These are phyloP conservation scores for Penicillium sp. DNA, from an alignment of 2,329 filamentous ascomycete species.

Conservation along the genomic window DNA sequence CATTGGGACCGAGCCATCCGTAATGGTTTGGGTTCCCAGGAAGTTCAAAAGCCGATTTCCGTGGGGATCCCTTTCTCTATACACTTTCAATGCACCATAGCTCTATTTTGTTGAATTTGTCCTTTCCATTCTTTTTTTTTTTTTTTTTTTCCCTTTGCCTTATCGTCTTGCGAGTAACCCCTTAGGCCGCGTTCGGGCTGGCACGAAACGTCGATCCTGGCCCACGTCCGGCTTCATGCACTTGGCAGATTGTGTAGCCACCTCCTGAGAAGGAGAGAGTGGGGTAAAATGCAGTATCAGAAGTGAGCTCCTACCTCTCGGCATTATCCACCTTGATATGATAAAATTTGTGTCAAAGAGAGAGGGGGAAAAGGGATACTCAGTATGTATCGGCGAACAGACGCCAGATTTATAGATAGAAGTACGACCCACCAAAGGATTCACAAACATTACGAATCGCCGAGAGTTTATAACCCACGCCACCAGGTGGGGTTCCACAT, in stretches of 20 bases:
- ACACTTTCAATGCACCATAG: neutral
- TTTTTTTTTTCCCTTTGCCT: neutral
- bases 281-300: neutral
- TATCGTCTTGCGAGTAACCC: neutral
- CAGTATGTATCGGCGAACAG: neutral
- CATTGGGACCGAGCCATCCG: neutral
- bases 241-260: neutral
- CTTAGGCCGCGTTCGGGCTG: constrained; percentile 1
- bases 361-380: neutral
- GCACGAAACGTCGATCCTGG: neutral
- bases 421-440: constrained; percentile 11
- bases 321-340: neutral
- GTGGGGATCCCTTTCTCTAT: neutral
- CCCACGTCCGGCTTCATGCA: neutral
- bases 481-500: constrained; percentile 7
- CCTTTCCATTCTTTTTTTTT: neutral
- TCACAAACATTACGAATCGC: constrained; percentile 17
- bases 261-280: constrained; percentile 1
- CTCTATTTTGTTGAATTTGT: neutral
- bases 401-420: constrained; percentile 18
- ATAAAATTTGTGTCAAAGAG: neutral
- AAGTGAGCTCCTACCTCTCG: neutral
- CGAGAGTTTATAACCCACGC: constrained; percentile 8
- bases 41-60: neutral
- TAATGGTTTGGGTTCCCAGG: neutral